phyloP scores from a whole-genome alignment of 441 rosid genomes.

The Populus hybrid region DNA sequence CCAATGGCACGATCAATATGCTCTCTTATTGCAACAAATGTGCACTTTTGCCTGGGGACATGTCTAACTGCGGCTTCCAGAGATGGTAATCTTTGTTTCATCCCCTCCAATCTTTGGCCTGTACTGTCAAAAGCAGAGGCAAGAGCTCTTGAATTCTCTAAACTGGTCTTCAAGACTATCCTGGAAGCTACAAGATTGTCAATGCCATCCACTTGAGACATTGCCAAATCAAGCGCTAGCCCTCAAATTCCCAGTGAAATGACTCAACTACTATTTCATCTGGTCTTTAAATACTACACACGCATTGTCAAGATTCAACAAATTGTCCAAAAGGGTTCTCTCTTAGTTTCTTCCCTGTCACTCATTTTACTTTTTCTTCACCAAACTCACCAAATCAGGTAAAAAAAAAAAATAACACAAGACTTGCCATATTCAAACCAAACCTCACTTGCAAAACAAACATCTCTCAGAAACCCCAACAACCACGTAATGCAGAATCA shows the following conservation, averaged over 20 bases:
- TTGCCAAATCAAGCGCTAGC: not conserved
- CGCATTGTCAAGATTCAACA: not conserved
- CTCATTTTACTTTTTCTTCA: conserved; percentile 30
- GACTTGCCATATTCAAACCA: conserved; percentile 47
- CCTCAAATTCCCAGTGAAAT: not conserved
- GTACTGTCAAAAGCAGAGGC: conserved; percentile 37
- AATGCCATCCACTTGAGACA: conserved; percentile 37
- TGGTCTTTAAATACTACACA: not conserved
- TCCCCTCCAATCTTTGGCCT: conserved; percentile 38
- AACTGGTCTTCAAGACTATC: conserved; percentile 38
- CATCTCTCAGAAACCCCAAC: conserved; percentile 29
- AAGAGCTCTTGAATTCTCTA: conserved; percentile 58
- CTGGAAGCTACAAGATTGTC: conserved; percentile 45
- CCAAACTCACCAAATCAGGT: conserved; percentile 42
- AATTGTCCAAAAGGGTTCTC: not conserved
- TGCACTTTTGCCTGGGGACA: conserved; percentile 25
- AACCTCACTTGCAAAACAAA: conserved; percentile 57
- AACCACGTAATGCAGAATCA: conserved; percentile 8
- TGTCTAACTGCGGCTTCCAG: conserved; percentile 38
- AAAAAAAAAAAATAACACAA: conserved; percentile 6
- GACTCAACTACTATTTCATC: not conserved
- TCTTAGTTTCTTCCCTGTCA: conserved; percentile 24
- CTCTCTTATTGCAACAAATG: conserved; percentile 39
- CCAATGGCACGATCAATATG: conserved; percentile 50
- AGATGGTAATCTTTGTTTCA: conserved; percentile 32